Evolutionary conservation across 352 stramenopile genomes (phyloP).

Genomic region (Phytopythium mirpurense): DNA sequence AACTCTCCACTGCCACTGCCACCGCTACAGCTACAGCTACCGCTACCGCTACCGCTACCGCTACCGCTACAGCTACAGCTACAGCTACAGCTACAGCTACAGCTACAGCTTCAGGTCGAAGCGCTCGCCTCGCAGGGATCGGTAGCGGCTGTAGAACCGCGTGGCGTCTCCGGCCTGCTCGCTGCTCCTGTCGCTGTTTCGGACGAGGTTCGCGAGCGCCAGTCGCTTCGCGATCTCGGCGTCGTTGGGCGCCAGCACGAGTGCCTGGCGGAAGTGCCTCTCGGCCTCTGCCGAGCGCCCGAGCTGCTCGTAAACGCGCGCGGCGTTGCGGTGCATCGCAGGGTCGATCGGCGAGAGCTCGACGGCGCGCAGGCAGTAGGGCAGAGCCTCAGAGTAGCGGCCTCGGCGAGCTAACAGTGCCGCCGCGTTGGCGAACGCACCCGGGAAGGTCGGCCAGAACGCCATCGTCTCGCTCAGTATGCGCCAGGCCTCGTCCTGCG

Average conservation of each 20-base stretch:
- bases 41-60: no score
- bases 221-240: conserved; percentile 30
- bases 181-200: conserved; percentile 5
- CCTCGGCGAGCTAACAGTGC: conserved; percentile 36
- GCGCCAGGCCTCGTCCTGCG: conserved; percentile 30
- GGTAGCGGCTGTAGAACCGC: conserved; percentile 42
- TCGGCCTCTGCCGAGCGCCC: conserved; percentile 40
- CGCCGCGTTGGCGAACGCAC: conserved; percentile 53
- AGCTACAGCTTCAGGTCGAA: conserved; percentile 58
- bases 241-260: conserved; percentile 31
- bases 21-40: no score
- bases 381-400: conserved; percentile 38
- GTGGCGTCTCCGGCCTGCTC: conserved; percentile 16
- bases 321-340: conserved; percentile 49
- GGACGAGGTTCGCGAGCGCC: conserved; percentile 43
- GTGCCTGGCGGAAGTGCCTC: conserved; percentile 32
- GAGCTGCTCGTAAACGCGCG: conserved; percentile 48
- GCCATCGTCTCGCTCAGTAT: conserved; percentile 37
- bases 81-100: no score
- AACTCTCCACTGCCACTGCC: no score
- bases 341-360: conserved; percentile 34
- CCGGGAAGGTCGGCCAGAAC: conserved; percentile 42
- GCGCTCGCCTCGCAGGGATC: conserved; percentile 36
- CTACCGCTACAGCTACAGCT: no score
- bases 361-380: conserved; percentile 30